These are phyloP conservation scores for Pinus albicaulis DNA, from an alignment of 75 land plant species.

Conservation along the genomic window DNA sequence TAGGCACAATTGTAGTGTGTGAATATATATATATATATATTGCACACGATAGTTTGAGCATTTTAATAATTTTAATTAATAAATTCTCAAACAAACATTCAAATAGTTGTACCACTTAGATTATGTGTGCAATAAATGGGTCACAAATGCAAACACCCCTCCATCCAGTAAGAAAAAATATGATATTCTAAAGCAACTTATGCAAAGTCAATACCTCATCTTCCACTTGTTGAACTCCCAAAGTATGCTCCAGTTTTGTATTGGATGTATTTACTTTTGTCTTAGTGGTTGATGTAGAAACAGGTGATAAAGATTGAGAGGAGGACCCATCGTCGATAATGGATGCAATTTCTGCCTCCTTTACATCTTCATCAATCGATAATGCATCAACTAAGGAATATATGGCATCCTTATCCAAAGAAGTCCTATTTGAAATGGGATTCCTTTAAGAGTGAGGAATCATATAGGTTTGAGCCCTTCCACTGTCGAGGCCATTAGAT, in stretches of 20 bases:
- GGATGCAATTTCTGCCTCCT: slow-evolving; percentile 58
- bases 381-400: slow-evolving; percentile 42
- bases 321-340: slow-evolving; percentile 77
- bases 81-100: not conserved
- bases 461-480: not conserved
- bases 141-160: not conserved
- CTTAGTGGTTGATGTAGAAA: slow-evolving; percentile 21
- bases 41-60: too few relatives aligned
- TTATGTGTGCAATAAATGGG: not conserved
- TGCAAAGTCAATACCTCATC: slow-evolving; percentile 4
- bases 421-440: slow-evolving; percentile 21
- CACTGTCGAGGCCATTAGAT: not conserved
- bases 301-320: slow-evolving; percentile 32
- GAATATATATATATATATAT: too few relatives aligned
- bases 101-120: not conserved
- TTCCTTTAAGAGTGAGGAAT: slow-evolving; percentile 17
- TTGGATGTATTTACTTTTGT: slow-evolving; percentile 14
- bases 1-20: too few relatives aligned
- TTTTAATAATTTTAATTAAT: too few relatives aligned
- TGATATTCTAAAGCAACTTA: not conserved
- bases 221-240: slow-evolving; percentile 1
- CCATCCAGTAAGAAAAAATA: not conserved
- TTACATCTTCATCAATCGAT: slow-evolving; percentile 57
- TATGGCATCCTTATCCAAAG: slow-evolving; percentile 24
- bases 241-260: slow-evolving; percentile 1